A percentile compares a stretch with the other conserved stretches of the same genome.
Conservation (phyloP, 768 basidiomycete genomes). For the Cystofilobasidium bisporidii region DNA sequence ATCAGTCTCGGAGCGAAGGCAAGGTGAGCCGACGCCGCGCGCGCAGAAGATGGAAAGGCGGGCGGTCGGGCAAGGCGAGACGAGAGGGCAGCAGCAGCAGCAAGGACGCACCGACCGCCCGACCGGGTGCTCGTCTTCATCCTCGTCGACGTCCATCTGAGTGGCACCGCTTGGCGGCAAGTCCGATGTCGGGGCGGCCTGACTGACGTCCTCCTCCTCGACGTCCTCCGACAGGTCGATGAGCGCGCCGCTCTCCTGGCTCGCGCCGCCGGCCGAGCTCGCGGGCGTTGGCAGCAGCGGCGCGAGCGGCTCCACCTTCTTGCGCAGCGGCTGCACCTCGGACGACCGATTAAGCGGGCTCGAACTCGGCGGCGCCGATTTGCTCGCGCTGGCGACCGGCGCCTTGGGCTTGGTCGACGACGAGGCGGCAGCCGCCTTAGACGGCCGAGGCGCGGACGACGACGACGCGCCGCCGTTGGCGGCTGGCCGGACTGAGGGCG, state of each 20-base stretch:
- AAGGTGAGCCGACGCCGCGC: too few relatives aligned
- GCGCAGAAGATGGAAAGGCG: background rate
- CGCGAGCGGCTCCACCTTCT: slow-evolving; percentile 28
- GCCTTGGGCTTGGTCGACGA: slow-evolving; percentile 29
- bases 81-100: too few relatives aligned
- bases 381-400: slow-evolving; percentile 26
- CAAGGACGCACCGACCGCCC: slow-evolving; percentile 7
- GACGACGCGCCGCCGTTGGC: slow-evolving; percentile 11
- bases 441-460: slow-evolving; percentile 8
- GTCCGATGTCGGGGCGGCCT: background rate
- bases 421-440: background rate
- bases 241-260: background rate
- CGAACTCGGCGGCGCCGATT: slow-evolving; percentile 30
- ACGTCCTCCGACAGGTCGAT: slow-evolving; percentile 1
- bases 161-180: background rate
- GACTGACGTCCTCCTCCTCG: slow-evolving; percentile 1
- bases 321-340: background rate
- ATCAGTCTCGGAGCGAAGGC: background rate
- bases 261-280: background rate
- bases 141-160: background rate
- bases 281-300: background rate
- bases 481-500: slow-evolving; percentile 27
- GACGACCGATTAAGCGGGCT: slow-evolving; percentile 30
- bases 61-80: too few relatives aligned
- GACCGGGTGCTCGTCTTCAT: slow-evolving; percentile 17